phyloP scores from a whole-genome alignment of 768 basidiomycete species.

The Trametes meyenii region DNA sequence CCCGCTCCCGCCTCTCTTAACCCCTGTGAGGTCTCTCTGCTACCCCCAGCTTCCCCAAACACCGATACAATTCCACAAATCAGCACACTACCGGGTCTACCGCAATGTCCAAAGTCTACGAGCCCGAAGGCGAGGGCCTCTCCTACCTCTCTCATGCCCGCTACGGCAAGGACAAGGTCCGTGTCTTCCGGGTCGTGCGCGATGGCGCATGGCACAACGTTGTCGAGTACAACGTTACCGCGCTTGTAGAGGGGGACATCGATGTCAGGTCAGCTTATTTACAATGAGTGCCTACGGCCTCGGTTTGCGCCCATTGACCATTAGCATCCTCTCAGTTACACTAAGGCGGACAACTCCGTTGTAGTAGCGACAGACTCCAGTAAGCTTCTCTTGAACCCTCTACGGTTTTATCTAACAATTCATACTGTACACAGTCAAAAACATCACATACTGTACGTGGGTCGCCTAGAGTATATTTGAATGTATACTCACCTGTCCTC shows the following conservation, averaged over 20 bases:
- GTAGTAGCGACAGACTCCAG: constrained; percentile 93
- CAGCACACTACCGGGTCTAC: not conserved
- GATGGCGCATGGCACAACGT: constrained; percentile 67
- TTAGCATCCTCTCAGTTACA: constrained; percentile 59
- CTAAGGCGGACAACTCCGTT: constrained; percentile 83
- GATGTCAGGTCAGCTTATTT: constrained; percentile 56
- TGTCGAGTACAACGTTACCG: constrained; percentile 83
- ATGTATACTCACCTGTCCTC: not conserved
- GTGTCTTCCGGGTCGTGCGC: constrained; percentile 84
- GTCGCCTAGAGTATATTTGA: not conserved
- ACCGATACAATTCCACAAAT: not conserved
- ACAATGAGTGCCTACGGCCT: not conserved
- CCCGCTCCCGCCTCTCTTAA: not conserved
- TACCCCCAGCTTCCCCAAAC: not conserved
- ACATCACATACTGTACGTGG: constrained; percentile 40
- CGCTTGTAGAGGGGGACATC: constrained; percentile 83
- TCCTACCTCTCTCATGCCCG: constrained; percentile 52
- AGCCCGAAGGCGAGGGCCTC: constrained; percentile 16
- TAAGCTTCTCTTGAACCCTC: constrained; percentile 39
- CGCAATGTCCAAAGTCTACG: constrained; percentile 10
- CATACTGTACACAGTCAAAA: constrained; percentile 37
- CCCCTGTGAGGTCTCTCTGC: not conserved
- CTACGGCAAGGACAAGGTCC: constrained; percentile 89
- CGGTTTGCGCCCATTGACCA: not conserved
- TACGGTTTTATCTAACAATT: not conserved